These are phyloP conservation scores for grape (Vitis vinifera) DNA, from an alignment of 164 flowering plant genomes.

Conservation along the genomic window DNA sequence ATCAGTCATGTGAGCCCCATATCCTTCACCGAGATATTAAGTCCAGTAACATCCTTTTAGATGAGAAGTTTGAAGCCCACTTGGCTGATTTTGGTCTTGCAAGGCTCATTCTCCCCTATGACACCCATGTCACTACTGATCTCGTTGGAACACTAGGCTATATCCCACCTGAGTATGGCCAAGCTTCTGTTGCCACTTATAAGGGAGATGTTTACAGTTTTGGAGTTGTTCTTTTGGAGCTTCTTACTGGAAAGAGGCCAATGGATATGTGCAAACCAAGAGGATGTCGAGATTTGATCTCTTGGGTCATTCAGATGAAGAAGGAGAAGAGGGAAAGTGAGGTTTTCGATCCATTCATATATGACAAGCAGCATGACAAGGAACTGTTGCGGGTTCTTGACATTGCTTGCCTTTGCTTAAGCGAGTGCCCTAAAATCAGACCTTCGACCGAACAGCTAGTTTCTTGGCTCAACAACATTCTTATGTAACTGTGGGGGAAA, in stretches of 20 bases:
- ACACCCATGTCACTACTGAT: slow-evolving; percentile 83
- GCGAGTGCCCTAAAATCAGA: slow-evolving; percentile 56
- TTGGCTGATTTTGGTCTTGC: slow-evolving; percentile 92
- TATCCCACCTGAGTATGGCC: slow-evolving; percentile 88
- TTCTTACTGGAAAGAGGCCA: slow-evolving; percentile 79
- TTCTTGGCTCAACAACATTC: slow-evolving; percentile 58
- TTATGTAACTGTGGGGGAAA: too few species aligned
- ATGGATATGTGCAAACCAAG: slow-evolving; percentile 78
- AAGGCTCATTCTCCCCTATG: slow-evolving; percentile 61
- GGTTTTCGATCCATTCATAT: slow-evolving; percentile 64
- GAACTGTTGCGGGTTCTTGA: slow-evolving; percentile 54
- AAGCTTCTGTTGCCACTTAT: slow-evolving; percentile 67
- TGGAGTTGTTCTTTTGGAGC: slow-evolving; percentile 86
- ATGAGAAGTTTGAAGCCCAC: slow-evolving; percentile 72
- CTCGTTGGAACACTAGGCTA: slow-evolving; percentile 87
- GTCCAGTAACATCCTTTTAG: slow-evolving; percentile 81
- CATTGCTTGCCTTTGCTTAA: slow-evolving; percentile 68
- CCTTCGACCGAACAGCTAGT: slow-evolving; percentile 63
- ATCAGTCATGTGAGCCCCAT: slow-evolving; percentile 68
- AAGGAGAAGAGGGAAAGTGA: slow-evolving; percentile 56
- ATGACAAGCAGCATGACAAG: slow-evolving; percentile 45
- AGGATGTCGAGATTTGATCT: slow-evolving; percentile 60
- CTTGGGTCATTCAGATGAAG: slow-evolving; percentile 81
- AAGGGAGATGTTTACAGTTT: slow-evolving; percentile 88
- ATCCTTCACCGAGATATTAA: slow-evolving; percentile 82